Percentiles rank a stretch among this genome's conserved stretches.
Conservation (phyloP, 306 rosid species). For the Prunus padus region DNA sequence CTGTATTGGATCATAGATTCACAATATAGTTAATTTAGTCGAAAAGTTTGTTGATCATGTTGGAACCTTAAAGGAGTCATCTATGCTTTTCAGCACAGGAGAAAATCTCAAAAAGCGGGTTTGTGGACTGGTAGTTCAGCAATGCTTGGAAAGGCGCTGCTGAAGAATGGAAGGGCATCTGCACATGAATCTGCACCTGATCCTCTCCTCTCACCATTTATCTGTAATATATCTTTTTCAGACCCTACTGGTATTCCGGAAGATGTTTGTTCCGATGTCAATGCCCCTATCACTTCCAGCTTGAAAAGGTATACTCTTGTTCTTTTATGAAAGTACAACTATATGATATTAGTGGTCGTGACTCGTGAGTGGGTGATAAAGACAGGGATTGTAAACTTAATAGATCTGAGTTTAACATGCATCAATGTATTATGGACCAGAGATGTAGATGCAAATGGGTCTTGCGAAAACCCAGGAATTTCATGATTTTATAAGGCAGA, state of each 20-base stretch:
- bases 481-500: neutral
- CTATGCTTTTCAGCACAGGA: conserved; percentile 53
- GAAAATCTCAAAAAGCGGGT: conserved; percentile 57
- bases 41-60: neutral
- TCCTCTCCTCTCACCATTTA: conserved; percentile 74
- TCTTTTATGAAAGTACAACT: neutral
- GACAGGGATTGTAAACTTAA: neutral
- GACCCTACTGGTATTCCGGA: conserved; percentile 27
- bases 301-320: conserved; percentile 45
- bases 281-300: conserved; percentile 30
- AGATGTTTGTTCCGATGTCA: conserved; percentile 33
- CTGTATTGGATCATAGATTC: conserved; percentile 15
- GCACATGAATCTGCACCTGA: conserved; percentile 56
- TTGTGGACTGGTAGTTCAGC: conserved; percentile 52
- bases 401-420: neutral
- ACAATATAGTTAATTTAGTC: no score
- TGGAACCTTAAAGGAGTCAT: conserved; percentile 15
- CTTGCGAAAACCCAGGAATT: neutral
- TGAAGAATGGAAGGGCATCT: conserved; percentile 38
- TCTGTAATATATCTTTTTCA: conserved; percentile 42
- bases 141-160: conserved; percentile 49
- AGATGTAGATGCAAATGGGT: neutral
- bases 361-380: neutral
- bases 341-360: neutral
- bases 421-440: neutral